Base-by-base conservation (phyloP, 768 basidiomycete genomes). In the Suillus weaverae region DNA sequence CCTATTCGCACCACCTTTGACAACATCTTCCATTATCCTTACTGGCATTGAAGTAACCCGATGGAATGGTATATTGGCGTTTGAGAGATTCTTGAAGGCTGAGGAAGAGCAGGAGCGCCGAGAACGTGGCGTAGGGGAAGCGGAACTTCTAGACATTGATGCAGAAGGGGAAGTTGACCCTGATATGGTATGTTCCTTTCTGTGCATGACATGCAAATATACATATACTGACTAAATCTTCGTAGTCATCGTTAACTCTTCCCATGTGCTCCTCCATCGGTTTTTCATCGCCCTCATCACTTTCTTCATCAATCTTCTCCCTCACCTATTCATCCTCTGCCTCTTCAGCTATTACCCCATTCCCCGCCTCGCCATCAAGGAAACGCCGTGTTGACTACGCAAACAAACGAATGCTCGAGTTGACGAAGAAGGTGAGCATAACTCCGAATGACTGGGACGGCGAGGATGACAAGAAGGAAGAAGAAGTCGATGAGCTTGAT, bases 341-440 rank as follows among this genome's bases (percentile, higher is more conserved):
- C 35, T 46, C 62, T 43, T 63, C 38, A 33, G 38, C 61, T 35
- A 63, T 75, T 32, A 76, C 75, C 1, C 74, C 74, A 4, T 75
- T 75, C 32, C 74, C 74, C 18, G 50, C 68, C 10, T 71, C 72
- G 20, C 70, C 63, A 2, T 73, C 72, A 0, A 69, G 67, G 10
- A 71, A 75, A 51, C 69, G 73, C 60, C 70, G 74, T 8, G 74
- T 75, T 30, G 73, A 75, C 33, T 76, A 75, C 30, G 73, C 74
- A 60, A 69, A 70, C 33, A 73, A 70, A 18, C 75, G 74, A 22
- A 54, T 75, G 1, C 35, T 73, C 36, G 72, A 72, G 65, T 53
- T 75, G 60, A 73, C 75, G 7, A 75, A 72, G 35, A 72, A 72
- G 0, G 72, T 72, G 3, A 72, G 70, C 73, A 76, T 70, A 56